Conservation (phyloP, 257 asterid genomes). For the Cinchona pubescens region DNA sequence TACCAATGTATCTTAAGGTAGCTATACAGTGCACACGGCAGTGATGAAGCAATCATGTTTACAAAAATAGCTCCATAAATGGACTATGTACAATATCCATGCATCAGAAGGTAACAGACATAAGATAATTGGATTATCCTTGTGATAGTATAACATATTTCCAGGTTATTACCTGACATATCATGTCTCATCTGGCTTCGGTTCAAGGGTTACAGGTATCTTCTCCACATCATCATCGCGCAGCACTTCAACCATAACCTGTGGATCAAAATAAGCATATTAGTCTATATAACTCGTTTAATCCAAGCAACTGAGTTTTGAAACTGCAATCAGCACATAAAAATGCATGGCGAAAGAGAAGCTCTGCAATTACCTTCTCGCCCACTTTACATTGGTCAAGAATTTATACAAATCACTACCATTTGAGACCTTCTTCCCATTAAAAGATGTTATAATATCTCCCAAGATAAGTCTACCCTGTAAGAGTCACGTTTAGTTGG, state of each 20-base stretch:
- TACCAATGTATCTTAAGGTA: neutral
- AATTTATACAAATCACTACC: conserved; percentile 94
- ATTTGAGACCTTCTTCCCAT: conserved; percentile 77
- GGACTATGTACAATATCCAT: conserved; percentile 17
- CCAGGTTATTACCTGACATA: neutral
- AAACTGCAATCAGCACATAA: neutral
- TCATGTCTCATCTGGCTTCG: conserved; percentile 80
- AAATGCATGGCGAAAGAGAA: neutral
- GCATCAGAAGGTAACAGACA: conserved; percentile 9
- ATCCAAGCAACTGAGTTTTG: neutral
- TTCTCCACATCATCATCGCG: conserved; percentile 91
- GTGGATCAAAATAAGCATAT: conserved; percentile 12
- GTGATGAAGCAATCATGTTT: neutral
- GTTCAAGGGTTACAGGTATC: conserved; percentile 84
- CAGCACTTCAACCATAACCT: conserved; percentile 87
- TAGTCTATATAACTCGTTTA: neutral
- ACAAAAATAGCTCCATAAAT: neutral
- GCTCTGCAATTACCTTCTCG: conserved; percentile 54
- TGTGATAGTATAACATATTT: neutral
- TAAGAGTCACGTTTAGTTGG: conserved; percentile 87
- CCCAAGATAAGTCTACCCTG: conserved; percentile 88
- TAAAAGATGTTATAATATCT: conserved; percentile 86
- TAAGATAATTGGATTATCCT: neutral
- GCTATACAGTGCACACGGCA: neutral
- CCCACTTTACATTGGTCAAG: conserved; percentile 96